phyloP scores from a whole-genome alignment of 2,329 filamentous ascomycete genomes.

The Fusarium azukiicola region DNA sequence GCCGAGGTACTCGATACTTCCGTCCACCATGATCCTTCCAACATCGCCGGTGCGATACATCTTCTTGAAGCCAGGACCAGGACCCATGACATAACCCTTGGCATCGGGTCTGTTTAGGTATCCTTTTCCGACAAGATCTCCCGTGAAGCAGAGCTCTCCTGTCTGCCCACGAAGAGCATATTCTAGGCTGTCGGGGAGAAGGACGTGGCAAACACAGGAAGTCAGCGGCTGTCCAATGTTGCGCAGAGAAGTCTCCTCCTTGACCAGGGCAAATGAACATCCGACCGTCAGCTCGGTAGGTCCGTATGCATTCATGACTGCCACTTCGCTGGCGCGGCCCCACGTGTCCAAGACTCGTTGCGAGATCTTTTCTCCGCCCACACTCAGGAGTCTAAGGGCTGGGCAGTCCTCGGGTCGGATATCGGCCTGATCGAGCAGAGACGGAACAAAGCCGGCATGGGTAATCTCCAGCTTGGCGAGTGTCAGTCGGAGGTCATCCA shows the following conservation, averaged over 20 bases:
- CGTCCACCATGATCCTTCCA: slow-evolving; percentile 13
- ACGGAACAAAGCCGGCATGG: slow-evolving; percentile 2
- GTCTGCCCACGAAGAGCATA: slow-evolving; percentile 10
- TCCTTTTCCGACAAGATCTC: slow-evolving; percentile 19
- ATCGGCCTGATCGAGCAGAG: slow-evolving; percentile 16
- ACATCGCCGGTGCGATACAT: slow-evolving; percentile 16
- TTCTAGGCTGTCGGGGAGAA: background rate
- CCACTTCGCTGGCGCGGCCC: slow-evolving; percentile 10
- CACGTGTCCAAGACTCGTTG: slow-evolving; percentile 19
- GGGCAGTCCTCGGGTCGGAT: slow-evolving; percentile 3
- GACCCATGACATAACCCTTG: background rate
- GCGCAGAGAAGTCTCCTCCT: background rate
- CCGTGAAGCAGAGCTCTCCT: slow-evolving; percentile 14
- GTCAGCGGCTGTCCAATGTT: slow-evolving; percentile 12
- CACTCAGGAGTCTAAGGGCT: slow-evolving; percentile 8
- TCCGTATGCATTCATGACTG: slow-evolving; percentile 20
- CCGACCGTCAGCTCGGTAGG: slow-evolving; percentile 18
- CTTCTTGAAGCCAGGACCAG: background rate
- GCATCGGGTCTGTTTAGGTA: slow-evolving; percentile 7
- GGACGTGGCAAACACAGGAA: slow-evolving; percentile 14
- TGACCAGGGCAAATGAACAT: slow-evolving; percentile 5
- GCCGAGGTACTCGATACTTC: slow-evolving; percentile 14
- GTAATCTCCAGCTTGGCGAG: slow-evolving; percentile 11
- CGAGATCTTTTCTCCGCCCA: slow-evolving; percentile 17
- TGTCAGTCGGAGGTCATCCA: slow-evolving; percentile 12